Evolutionary conservation across 2,329 filamentous ascomycete species (phyloP).

Genomic region (Dothideomycetes sp.): DNA sequence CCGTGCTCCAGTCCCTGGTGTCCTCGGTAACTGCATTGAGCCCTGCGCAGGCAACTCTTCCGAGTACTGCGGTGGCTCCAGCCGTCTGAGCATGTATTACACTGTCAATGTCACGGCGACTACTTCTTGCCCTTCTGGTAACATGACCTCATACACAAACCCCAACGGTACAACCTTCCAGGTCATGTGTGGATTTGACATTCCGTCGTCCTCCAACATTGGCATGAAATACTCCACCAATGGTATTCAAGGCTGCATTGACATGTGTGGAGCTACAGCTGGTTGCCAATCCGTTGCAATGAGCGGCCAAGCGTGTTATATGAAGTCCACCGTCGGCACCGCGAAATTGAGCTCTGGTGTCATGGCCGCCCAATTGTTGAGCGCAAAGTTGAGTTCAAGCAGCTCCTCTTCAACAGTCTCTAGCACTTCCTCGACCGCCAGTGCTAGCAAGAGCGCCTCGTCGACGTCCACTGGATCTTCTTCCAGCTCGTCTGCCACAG

Average conservation of each 20-base stretch:
- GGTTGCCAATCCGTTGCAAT: conserved; percentile 9
- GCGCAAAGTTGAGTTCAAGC: conserved; percentile 1
- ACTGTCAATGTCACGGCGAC: conserved; percentile 1
- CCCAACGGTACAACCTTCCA: conserved; percentile 17
- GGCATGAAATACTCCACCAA: conserved; percentile 4
- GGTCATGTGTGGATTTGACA: conserved; percentile 16
- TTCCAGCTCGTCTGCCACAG: not conserved
- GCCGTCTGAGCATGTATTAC: conserved; percentile 23
- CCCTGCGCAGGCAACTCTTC: conserved; percentile 39
- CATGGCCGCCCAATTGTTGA: conserved; percentile 5
- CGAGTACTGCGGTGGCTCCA: conserved; percentile 28
- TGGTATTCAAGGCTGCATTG: conserved; percentile 10
- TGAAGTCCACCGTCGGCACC: conserved; percentile 9
- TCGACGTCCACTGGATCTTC: not conserved
- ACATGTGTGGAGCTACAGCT: conserved; percentile 8
- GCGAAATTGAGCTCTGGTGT: not conserved
- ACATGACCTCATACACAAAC: conserved; percentile 16
- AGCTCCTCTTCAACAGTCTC: conserved; percentile 1
- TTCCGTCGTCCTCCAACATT: conserved; percentile 6
- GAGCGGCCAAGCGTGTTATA: conserved; percentile 8
- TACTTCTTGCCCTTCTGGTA: conserved; percentile 9
- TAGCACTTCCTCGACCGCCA: conserved; percentile 1
- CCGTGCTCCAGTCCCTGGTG: conserved; percentile 29
- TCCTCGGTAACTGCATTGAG: conserved; percentile 45
- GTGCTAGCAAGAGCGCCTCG: not conserved